Base-by-base conservation (phyloP, 768 basidiomycete species). In the Trametes sanguinea region DNA sequence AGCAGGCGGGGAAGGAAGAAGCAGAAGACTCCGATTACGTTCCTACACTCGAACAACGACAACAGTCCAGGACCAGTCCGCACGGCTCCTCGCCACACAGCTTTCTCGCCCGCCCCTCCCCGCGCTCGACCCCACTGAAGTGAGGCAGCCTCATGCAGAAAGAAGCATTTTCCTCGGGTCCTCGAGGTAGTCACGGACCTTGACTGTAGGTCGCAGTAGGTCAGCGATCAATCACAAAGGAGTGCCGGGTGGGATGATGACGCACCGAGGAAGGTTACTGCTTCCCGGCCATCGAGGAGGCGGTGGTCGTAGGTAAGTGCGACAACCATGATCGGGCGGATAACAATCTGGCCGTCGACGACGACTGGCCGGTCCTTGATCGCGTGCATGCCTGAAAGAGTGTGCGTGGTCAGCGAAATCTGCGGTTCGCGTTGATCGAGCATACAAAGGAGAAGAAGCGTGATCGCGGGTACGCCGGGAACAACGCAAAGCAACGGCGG, bases 271-370 rank as follows among this genome's bases (percentile, higher is more conserved):
- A 99, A 98, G 43, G 95, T 96, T 55, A 94, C 91, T 37, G 91
- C 96, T 76, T 99, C 96, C 66, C 96, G 82, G 39, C 96, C 96
- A 72, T 99, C 96, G 67, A 99, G 82, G 70, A 99, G 76, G 64
- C 96, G 84, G 78, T 98, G 95, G 76, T 98, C 95, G 73, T 98
- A 98, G 0, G 95, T 96, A 62, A 94, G 82, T 7, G 91, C 92
- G 54, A 95, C 87, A 46, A 95, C 84, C 95, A 98, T 98, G 77
- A 98, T 93, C 33, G 96, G 96, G 57, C 96, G 87, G 73, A 98
- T 90, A 66, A 95, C 95, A 68, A 98, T 93, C 79, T 98, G 88
- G 27, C 95, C 96, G 68, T 97, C 81, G 48, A 96, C 91, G 29
- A 96, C 96, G 29, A 92, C 93, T 7, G 92, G 85, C 63, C 83